Conservation (phyloP, 768 basidiomycete genomes). For the Russula ochroleuca region DNA sequence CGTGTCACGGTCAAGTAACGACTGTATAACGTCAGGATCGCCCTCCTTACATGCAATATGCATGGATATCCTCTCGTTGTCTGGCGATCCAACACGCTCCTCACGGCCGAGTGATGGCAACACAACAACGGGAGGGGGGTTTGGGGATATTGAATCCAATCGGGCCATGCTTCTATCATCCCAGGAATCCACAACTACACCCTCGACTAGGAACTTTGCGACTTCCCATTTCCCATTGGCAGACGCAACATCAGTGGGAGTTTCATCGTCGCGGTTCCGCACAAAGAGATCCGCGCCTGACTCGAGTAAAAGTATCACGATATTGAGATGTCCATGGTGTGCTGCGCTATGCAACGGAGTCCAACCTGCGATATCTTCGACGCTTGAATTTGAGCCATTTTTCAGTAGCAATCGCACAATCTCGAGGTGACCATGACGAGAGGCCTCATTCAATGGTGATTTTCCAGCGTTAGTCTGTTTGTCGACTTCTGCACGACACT, state of each 20-base stretch:
- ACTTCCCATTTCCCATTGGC: background rate
- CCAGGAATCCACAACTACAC: too few relatives aligned
- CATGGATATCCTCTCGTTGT: background rate
- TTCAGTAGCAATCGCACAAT: background rate
- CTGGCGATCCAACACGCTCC: background rate
- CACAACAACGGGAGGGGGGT: background rate
- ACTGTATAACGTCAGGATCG: background rate
- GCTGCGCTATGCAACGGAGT: background rate
- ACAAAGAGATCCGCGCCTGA: background rate
- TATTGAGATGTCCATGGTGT: background rate
- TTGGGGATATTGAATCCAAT: background rate
- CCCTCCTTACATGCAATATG: background rate
- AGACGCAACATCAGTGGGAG: background rate
- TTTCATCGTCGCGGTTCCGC: background rate
- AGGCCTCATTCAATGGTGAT: background rate
- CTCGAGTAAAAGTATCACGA: background rate
- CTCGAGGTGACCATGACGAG: background rate
- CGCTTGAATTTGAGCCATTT: background rate
- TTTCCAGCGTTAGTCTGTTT: background rate
- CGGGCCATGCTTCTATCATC: background rate
- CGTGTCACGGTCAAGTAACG: background rate
- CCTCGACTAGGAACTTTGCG: background rate
- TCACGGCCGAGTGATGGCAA: too few relatives aligned
- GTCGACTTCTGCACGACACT: background rate
- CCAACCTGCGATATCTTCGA: background rate